Conservation (phyloP, 2,329 filamentous ascomycete species). For the Fusarium nodosum region DNA sequence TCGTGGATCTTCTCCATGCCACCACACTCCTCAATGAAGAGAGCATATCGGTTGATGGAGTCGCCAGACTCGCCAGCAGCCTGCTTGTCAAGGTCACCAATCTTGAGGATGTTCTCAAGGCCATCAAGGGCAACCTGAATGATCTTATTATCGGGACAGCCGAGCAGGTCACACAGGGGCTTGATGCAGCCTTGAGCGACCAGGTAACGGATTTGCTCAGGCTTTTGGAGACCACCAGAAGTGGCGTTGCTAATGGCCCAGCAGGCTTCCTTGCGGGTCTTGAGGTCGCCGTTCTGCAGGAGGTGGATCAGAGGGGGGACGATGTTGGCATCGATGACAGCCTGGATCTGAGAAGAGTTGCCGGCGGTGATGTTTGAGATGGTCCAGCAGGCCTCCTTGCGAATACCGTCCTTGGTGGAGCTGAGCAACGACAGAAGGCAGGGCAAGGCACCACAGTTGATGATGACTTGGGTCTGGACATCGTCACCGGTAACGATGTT, state of each 20-base stretch:
- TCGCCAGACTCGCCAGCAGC: conserved; percentile 79
- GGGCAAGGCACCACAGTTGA: conserved; percentile 94
- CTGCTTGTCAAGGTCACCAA: conserved; percentile 98
- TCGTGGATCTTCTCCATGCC: conserved; percentile 99
- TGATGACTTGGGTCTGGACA: conserved; percentile 98
- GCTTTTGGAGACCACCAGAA: conserved; percentile 97
- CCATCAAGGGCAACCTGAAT: conserved; percentile 98
- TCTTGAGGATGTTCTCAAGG: conserved; percentile 99
- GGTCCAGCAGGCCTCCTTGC: conserved; percentile 99
- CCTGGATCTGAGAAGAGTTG: conserved; percentile 97
- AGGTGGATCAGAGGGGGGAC: conserved; percentile 97
- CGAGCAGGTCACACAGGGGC: conserved; percentile 93
- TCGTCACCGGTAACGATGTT: conserved; percentile 99
- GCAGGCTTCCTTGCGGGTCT: conserved; percentile 99
- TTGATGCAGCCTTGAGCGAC: conserved; percentile 96
- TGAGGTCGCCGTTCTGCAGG: conserved; percentile 95
- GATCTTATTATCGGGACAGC: conserved; percentile 99
- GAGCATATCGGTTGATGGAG: conserved; percentile 93
- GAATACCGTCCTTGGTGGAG: conserved; percentile 98
- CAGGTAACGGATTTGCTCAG: conserved; percentile 96
- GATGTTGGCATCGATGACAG: conserved; percentile 96
- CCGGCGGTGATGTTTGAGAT: conserved; percentile 99
- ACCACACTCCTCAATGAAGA: conserved; percentile 98
- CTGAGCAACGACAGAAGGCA: conserved; percentile 94
- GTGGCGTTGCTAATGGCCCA: conserved; percentile 99